Evolutionary conservation across 2,329 filamentous ascomycete genomes (phyloP).

Genomic region (Tolypocladium pustulatum): DNA sequence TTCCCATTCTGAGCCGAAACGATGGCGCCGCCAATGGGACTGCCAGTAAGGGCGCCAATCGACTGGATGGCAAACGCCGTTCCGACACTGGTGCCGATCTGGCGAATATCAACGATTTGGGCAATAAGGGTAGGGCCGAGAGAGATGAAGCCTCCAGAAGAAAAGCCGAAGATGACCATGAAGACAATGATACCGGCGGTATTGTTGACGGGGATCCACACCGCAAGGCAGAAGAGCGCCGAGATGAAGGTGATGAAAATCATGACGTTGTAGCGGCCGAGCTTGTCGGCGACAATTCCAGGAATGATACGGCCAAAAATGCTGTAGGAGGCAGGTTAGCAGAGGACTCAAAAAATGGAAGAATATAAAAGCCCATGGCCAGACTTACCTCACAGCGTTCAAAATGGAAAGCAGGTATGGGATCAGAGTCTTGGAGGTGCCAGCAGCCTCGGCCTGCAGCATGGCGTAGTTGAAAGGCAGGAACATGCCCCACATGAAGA

Average conservation of each 20-base stretch:
- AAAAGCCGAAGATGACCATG: slow-evolving; percentile 58
- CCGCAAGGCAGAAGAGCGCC: slow-evolving; percentile 29
- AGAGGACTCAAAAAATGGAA: not conserved
- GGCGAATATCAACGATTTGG: slow-evolving; percentile 58
- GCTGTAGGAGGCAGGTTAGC: slow-evolving; percentile 13
- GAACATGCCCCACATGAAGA: slow-evolving; percentile 47
- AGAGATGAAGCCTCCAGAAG: slow-evolving; percentile 54
- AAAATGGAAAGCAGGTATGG: slow-evolving; percentile 46
- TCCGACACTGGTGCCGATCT: slow-evolving; percentile 60
- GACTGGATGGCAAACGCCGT: slow-evolving; percentile 50
- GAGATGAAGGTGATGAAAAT: slow-evolving; percentile 42
- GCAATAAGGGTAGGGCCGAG: slow-evolving; percentile 54
- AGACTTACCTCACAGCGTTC: slow-evolving; percentile 35
- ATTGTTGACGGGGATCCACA: slow-evolving; percentile 38
- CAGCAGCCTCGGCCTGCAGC: slow-evolving; percentile 33
- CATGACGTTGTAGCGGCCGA: slow-evolving; percentile 36
- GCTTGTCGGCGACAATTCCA: slow-evolving; percentile 33
- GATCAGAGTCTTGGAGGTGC: slow-evolving; percentile 28
- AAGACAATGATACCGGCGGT: slow-evolving; percentile 54
- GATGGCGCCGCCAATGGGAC: slow-evolving; percentile 56
- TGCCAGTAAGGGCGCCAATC: slow-evolving; percentile 55
- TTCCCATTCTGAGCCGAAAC: slow-evolving; percentile 38
- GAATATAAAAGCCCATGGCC: not conserved
- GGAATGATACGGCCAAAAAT: slow-evolving; percentile 42
- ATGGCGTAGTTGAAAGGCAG: slow-evolving; percentile 43